phyloP scores from a whole-genome alignment of 2,329 filamentous ascomycete genomes.

The Grosmannia clavigera region DNA sequence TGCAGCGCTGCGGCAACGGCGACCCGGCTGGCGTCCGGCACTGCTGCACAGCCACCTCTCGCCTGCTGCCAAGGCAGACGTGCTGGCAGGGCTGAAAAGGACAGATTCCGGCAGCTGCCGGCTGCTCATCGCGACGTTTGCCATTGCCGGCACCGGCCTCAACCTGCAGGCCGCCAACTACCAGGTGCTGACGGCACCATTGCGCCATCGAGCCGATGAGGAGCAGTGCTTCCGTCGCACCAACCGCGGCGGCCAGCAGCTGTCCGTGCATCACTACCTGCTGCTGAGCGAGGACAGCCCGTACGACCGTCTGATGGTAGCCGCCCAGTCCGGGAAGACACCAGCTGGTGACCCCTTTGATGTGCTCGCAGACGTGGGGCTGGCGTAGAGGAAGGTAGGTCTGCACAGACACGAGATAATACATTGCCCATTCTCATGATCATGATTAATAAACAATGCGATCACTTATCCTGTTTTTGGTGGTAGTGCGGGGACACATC shows the following conservation, averaged over 20 bases:
- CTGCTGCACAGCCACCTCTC: slow-evolving; percentile 7
- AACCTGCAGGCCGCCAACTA: slow-evolving; percentile 7
- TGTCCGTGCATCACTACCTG: slow-evolving; percentile 8
- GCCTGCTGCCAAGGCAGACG: neutral
- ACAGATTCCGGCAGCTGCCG: neutral
- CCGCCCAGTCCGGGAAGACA: neutral
- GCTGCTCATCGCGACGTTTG: slow-evolving; percentile 4
- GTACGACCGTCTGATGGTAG: slow-evolving; percentile 6
- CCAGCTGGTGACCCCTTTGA: neutral
- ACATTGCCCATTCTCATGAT: no score
- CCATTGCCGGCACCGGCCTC: slow-evolving; percentile 3
- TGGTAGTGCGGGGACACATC: no score
- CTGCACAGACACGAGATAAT: no score
- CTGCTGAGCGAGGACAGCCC: slow-evolving; percentile 7
- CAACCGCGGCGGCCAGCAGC: slow-evolving; percentile 4
- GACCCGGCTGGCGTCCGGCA: neutral
- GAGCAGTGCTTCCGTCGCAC: slow-evolving; percentile 5
- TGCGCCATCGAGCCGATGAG: neutral
- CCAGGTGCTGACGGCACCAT: slow-evolving; percentile 5
- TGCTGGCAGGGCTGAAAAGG: neutral
- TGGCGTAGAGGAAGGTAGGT: neutral
- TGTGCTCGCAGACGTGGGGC: neutral
- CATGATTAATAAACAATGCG: neutral
- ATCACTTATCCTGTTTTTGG: neutral
- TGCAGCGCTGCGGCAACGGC: slow-evolving; percentile 1